Evolutionary conservation across 495 filamentous ascomycete genomes (phyloP).

Genomic region (Evansstolkia leycettana): DNA sequence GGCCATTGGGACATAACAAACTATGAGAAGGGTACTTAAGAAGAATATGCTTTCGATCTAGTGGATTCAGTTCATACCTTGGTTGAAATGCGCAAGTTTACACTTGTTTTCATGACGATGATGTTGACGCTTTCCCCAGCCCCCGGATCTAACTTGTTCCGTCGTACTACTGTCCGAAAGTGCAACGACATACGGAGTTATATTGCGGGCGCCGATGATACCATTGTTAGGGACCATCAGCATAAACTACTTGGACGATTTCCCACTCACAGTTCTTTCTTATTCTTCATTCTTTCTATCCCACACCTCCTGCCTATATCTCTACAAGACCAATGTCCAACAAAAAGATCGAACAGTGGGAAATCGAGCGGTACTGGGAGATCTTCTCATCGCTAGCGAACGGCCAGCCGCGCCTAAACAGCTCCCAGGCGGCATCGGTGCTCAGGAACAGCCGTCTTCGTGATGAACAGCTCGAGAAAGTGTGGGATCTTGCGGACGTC

Average conservation of each 20-base stretch:
- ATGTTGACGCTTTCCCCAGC: no score
- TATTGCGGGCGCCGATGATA: conserved; percentile 8
- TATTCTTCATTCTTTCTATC: conserved; percentile 7
- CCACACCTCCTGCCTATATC: conserved; percentile 1
- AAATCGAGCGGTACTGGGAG: conserved; percentile 98
- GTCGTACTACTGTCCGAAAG: background rate
- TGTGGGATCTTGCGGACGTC: conserved; percentile 96
- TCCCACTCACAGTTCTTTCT: no score
- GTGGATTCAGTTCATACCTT: no score
- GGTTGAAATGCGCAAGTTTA: no score
- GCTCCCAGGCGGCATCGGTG: conserved; percentile 82
- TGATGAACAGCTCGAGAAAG: conserved; percentile 88
- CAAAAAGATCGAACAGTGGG: conserved; percentile 84
- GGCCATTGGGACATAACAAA: no score
- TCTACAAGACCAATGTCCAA: conserved; percentile 41
- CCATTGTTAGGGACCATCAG: no score
- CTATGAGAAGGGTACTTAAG: no score
- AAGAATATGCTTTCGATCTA: no score
- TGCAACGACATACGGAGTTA: conserved; percentile 6
- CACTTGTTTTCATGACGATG: no score
- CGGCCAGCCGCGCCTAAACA: conserved; percentile 75
- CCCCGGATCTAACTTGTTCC: conserved; percentile 16
- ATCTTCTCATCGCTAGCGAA: conserved; percentile 78
- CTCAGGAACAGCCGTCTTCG: conserved; percentile 90
- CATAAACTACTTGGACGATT: no score